Evolutionary conservation across 352 stramenopile species (phyloP).

Genomic region (Pythium phragmiticola): DNA sequence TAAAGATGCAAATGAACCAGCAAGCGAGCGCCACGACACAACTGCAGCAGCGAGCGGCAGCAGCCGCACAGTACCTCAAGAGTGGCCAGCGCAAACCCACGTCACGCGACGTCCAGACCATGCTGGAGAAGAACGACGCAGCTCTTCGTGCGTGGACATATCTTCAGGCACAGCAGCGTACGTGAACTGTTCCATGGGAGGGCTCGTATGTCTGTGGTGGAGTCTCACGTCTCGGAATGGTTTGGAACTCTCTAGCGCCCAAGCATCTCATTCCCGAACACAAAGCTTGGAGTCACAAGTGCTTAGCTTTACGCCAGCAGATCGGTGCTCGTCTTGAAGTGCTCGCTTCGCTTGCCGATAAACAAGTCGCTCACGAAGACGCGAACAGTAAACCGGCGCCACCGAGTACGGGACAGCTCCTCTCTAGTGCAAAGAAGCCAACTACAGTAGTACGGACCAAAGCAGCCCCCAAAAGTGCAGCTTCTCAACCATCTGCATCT

Average conservation of each 20-base stretch:
- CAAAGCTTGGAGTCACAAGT: conserved; percentile 75
- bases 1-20: conserved; percentile 18
- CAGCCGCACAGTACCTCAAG: conserved; percentile 37
- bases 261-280: conserved; percentile 53
- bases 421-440: not conserved
- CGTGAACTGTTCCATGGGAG: conserved; percentile 9
- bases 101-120: conserved; percentile 66
- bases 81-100: conserved; percentile 51
- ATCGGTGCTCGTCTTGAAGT: conserved; percentile 71
- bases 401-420: not conserved
- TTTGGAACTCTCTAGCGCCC: conserved; percentile 33
- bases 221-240: not conserved
- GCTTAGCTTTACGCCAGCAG: conserved; percentile 61
- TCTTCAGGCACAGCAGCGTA: conserved; percentile 77
- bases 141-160: conserved; percentile 71
- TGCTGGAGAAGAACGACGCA: conserved; percentile 87
- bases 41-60: conserved; percentile 63
- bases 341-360: conserved; percentile 75
- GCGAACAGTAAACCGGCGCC: conserved; percentile 22
- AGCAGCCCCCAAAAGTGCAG: not conserved
- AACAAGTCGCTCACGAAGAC: conserved; percentile 72
- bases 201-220: not conserved
- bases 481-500: not conserved
- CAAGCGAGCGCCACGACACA: conserved; percentile 10
- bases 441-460: not conserved